Conservation (phyloP, 2,329 filamentous ascomycete species). For the Arthrobotrys sinensis region DNA sequence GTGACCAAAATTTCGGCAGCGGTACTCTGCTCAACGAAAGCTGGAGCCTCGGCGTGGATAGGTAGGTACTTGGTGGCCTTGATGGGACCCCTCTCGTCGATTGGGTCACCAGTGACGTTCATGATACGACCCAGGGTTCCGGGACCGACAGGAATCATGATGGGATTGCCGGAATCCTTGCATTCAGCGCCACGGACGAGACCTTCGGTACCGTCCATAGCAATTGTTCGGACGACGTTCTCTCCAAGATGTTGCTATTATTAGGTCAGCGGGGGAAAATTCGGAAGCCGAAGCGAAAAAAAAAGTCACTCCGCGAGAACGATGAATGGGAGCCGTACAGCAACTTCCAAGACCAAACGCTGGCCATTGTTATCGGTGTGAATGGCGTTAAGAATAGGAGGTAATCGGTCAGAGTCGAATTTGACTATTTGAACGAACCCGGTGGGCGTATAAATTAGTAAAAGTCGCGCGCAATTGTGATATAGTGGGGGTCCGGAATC, state of each 20-base stretch:
- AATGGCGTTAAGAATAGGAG: slow-evolving; percentile 97
- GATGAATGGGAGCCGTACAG: slow-evolving; percentile 75
- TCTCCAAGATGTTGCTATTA: slow-evolving; percentile 97
- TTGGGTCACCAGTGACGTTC: slow-evolving; percentile 99
- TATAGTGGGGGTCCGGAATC: slow-evolving; percentile 54
- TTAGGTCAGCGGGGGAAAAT: slow-evolving; percentile 28
- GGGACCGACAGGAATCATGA: slow-evolving; percentile 94
- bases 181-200: slow-evolving; percentile 91
- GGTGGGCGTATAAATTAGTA: slow-evolving; percentile 13
- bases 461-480: slow-evolving; percentile 46
- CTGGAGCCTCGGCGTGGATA: slow-evolving; percentile 94
- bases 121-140: slow-evolving; percentile 98
- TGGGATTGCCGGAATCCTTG: slow-evolving; percentile 91
- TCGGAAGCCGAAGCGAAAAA: slow-evolving; percentile 20
- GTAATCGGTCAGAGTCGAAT: slow-evolving; percentile 94
- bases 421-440: slow-evolving; percentile 71
- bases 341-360: slow-evolving; percentile 96
- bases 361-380: slow-evolving; percentile 90
- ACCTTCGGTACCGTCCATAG: slow-evolving; percentile 99
- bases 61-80: slow-evolving; percentile 89
- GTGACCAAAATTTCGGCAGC: slow-evolving; percentile 96
- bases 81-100: slow-evolving; percentile 99
- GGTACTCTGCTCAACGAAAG: slow-evolving; percentile 96
- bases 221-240: slow-evolving; percentile 99
- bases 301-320: slow-evolving; percentile 48